Evolutionary conservation across 169 alveolate genomes (phyloP), one percentile per base, ranked within the genome.

Genomic region (Plasmodium ovale): DNA sequence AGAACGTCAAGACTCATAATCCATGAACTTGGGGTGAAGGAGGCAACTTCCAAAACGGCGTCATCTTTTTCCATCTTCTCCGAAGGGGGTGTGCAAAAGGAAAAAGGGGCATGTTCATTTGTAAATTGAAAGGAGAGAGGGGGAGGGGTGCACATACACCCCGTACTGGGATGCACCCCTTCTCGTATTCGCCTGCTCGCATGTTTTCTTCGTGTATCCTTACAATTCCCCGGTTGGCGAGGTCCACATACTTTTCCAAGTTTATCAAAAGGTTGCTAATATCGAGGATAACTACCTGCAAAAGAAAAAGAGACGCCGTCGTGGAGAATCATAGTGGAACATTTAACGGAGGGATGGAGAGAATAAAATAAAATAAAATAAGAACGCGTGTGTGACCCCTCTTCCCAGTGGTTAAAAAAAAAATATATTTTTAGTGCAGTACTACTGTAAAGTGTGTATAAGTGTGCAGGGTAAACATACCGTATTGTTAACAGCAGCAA

Each of bases 21-120:
- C 90, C 90, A 82, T 33, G 90, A 65, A 35, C 90, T 65, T 12
- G 90, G 90, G 14, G 90, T 82, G 37, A 82, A 82, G 64, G 90
- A 82, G 21, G 71, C 82, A 47, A 82, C 58, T 27, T 82, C 90
- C 29, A 82, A 21, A 42, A 82, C 33, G 27, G 64, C 70, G 16
- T 67, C 82, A 25, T 82, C 53, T 14, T 53, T 67, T 37, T 74
- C 88, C 7, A 53, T 19, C 35, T 74, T 47, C 64, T 70, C n/a
- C 33, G 16, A 31, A 19, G 27, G 14, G 23, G n/a, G 64, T 9
- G 35, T 23, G 60, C 5, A 68, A 44, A 53, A 3, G 3, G 0
- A 21, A 0, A 44, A 35, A 7, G 3, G 19, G 29, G 0, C 27
- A 3, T 1, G 33, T 37, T 0, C 49, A 19, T 39, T 5, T 39